Conservation (phyloP, 2,329 filamentous ascomycete genomes). For the Thielaviopsis euricoi region DNA sequence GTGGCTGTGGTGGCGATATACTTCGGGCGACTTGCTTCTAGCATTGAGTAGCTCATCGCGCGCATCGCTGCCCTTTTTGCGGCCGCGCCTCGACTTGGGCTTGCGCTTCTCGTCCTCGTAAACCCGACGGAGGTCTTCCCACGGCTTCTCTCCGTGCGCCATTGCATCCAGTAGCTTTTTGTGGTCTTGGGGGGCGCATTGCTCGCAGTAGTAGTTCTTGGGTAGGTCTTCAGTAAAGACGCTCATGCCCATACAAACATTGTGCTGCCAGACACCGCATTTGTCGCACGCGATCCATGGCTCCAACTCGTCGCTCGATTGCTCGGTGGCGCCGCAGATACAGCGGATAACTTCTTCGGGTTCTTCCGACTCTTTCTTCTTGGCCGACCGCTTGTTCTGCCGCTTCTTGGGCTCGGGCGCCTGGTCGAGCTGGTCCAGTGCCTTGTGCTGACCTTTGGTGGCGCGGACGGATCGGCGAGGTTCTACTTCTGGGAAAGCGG, state of each 20-base stretch:
- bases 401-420: constrained; percentile 36
- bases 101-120: constrained; percentile 46
- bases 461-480: constrained; percentile 86
- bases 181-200: constrained; percentile 73
- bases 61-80: constrained; percentile 49
- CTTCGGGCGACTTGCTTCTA: constrained; percentile 12
- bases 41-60: constrained; percentile 25
- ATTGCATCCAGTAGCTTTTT: constrained; percentile 65
- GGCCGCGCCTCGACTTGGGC: constrained; percentile 41
- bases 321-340: constrained; percentile 75
- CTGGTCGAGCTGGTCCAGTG: constrained; percentile 59
- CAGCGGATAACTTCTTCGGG: constrained; percentile 71
- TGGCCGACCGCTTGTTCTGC: constrained; percentile 35
- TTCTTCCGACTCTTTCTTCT: constrained; percentile 29
- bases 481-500: constrained; percentile 37
- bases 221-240: constrained; percentile 63
- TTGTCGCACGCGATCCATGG: constrained; percentile 93
- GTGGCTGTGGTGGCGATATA: constrained; percentile 8
- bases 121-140: constrained; percentile 53
- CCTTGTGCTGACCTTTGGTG: constrained; percentile 94
- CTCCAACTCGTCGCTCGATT: constrained; percentile 71
- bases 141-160: constrained; percentile 65
- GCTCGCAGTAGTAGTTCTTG: constrained; percentile 82
- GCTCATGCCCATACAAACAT: constrained; percentile 79
- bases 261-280: constrained; percentile 93